phyloP scores from a whole-genome alignment of 192 early-diverging fungal genomes.

The Helicostylum pulchrum region DNA sequence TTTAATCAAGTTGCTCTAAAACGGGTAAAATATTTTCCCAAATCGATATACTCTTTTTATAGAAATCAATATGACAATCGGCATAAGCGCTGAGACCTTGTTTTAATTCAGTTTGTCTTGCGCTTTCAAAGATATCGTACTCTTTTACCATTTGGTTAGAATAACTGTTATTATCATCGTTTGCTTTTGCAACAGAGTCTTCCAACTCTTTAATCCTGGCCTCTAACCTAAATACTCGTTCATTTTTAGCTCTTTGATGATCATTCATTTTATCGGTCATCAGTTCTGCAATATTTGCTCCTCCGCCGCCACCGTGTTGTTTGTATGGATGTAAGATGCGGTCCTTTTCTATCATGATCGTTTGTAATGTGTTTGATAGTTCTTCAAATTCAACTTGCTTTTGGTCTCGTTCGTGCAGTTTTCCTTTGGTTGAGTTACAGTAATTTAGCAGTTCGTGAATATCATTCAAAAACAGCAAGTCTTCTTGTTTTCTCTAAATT shows the following conservation, averaged over 20 bases:
- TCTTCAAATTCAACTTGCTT: slow-evolving; percentile 96
- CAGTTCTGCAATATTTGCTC: slow-evolving; percentile 59
- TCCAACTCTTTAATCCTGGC: slow-evolving; percentile 75
- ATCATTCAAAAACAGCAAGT: slow-evolving; percentile 69
- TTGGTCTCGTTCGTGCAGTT: slow-evolving; percentile 81
- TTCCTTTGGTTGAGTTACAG: slow-evolving; percentile 71
- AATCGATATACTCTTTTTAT: slow-evolving; percentile 67
- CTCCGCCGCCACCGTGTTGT: slow-evolving; percentile 47
- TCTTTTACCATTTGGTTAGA: slow-evolving; percentile 80
- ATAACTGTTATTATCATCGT: slow-evolving; percentile 65
- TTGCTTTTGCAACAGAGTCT: slow-evolving; percentile 73
- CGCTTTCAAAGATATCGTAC: slow-evolving; percentile 74
- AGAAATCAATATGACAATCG: slow-evolving; percentile 81
- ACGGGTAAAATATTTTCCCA: slow-evolving; percentile 88
- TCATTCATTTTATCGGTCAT: slow-evolving; percentile 87
- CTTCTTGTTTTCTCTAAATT: slow-evolving; percentile 60
- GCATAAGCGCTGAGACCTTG: slow-evolving; percentile 71
- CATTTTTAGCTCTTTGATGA: slow-evolving; percentile 73
- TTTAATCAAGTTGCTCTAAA: slow-evolving; percentile 45
- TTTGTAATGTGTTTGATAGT: slow-evolving; percentile 71
- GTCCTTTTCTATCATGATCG: slow-evolving; percentile 68
- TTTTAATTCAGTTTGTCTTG: slow-evolving; percentile 83
- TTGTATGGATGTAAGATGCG: slow-evolving; percentile 61
- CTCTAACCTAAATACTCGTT: slow-evolving; percentile 73
- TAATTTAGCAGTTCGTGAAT: slow-evolving; percentile 84